These are phyloP conservation scores for Coniferiporia weirii DNA, from an alignment of 1,284 basidiomycete genomes.

Conservation along the genomic window DNA sequence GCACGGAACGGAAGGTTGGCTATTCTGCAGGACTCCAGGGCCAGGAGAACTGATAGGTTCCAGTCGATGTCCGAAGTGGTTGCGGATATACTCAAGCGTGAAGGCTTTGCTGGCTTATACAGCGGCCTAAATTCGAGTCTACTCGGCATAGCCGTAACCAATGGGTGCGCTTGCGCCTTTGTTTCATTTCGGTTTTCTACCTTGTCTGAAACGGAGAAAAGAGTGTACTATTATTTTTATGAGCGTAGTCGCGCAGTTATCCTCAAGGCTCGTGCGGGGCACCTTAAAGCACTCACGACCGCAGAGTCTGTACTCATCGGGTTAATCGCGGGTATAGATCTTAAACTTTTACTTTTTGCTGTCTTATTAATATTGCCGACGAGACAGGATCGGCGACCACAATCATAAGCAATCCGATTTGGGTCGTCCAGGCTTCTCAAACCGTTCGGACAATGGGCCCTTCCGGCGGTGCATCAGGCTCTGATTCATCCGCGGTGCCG, in stretches of 20 bases:
- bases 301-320: slow-evolving; percentile 89
- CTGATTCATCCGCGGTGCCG: slow-evolving; percentile 21
- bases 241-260: slow-evolving; percentile 59
- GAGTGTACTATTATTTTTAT: slow-evolving; percentile 84
- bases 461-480: slow-evolving; percentile 6
- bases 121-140: slow-evolving; percentile 84
- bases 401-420: slow-evolving; percentile 90
- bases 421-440: slow-evolving; percentile 94
- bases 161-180: slow-evolving; percentile 50
- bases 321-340: slow-evolving; percentile 71
- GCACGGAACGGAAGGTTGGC: slow-evolving; percentile 65
- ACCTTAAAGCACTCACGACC: slow-evolving; percentile 66
- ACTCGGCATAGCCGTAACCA: slow-evolving; percentile 90
- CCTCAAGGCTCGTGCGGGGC: slow-evolving; percentile 50
- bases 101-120: slow-evolving; percentile 85
- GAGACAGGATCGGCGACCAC: slow-evolving; percentile 81
- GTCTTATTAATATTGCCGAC: neutral
- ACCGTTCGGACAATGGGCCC: slow-evolving; percentile 57
- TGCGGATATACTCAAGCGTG: slow-evolving; percentile 74
- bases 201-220: slow-evolving; percentile 25
- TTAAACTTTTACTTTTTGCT: neutral
- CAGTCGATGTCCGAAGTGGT: slow-evolving; percentile 58
- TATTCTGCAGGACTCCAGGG: slow-evolving; percentile 9
- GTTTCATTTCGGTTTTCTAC: neutral
- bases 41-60: neutral